Base-by-base conservation (phyloP, 371 early-diverging fungal genomes). In the Agmasoma carcini region DNA sequence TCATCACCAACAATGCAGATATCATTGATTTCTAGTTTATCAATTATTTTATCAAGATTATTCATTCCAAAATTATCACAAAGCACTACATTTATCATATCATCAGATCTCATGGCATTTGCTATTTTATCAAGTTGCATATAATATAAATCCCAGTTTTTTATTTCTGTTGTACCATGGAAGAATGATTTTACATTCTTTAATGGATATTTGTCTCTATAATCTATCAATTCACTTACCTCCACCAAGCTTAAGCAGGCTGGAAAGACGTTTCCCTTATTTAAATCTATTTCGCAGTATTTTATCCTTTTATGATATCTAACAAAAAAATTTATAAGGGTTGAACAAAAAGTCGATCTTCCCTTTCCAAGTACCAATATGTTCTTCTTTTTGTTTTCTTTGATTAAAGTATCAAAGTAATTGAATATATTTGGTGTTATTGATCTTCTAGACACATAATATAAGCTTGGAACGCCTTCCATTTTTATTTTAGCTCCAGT, bases 1-100 rank as follows among this genome's bases (percentile, higher is more conserved):
- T 74, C 75, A 58, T 74, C 51, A 14, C 70, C 72, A 7, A 69
- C 39, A 22, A 69, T 60, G 36, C 71, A 15, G 20, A 71, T 19
- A 34, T 57, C 53, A 47, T 66, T 59, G 9, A 66, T 48, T 30
- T 44, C 43, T 56, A 60, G 65, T 23, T 20, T 45, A 23, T 60
- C 51, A 12, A 61, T 39, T 31, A 69, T 41, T 22, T 56, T 41
- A 17, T 67, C 22, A 29, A 61, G 44, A 46, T 45, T 41, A 19
- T 51, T 54, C 31, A n/a, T 27, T 6, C 36, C 37, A 22, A 46
- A 46, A n/a, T 63, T 50, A 1, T 64, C 64, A 26, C 48, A 36
- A 12, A 71, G 22, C 22, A 71, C 46, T n/a, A 71, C n/a, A 39
- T 64, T 56, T 33, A 54, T 40, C 11, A 56, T 27, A 15, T 58